These are phyloP conservation scores for Limonium bicolor DNA, from an alignment of 148 eudicot genomes.

Conservation along the genomic window DNA sequence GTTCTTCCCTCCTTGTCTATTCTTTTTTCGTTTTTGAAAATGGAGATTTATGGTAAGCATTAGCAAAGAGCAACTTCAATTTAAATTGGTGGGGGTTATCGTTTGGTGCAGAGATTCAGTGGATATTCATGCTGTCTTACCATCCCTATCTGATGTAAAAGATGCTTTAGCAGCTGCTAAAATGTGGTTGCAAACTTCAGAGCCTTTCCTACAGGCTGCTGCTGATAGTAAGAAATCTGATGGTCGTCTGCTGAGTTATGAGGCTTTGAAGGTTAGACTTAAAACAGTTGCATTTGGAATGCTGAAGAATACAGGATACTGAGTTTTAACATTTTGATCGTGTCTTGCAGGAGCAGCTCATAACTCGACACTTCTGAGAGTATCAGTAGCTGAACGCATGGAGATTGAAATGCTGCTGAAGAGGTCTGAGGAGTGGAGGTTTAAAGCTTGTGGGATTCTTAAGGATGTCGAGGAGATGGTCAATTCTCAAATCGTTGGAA, in stretches of 20 bases:
- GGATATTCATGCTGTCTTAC: conserved; percentile 45
- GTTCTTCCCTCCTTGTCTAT: background rate
- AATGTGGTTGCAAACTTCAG: conserved; percentile 37
- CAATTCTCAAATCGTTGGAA: conserved; percentile 14
- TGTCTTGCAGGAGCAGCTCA: conserved; percentile 50
- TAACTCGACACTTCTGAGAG: conserved; percentile 43
- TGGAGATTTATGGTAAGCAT: too few species aligned
- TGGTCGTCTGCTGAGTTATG: conserved; percentile 36
- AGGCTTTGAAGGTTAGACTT: conserved; percentile 51
- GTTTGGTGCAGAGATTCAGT: conserved; percentile 68
- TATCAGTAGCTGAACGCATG: conserved; percentile 35
- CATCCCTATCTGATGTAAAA: conserved; percentile 50
- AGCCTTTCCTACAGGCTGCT: too few species aligned
- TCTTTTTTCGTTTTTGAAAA: background rate
- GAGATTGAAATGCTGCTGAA: conserved; percentile 39
- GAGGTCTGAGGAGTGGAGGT: conserved; percentile 50
- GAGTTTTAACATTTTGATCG: conserved; percentile 5
- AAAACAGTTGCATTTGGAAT: background rate
- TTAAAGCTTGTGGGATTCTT: conserved; percentile 36
- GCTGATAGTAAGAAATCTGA: conserved; percentile 10
- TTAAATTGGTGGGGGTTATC: too few species aligned
- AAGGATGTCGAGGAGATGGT: conserved; percentile 31
- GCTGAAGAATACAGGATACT: background rate
- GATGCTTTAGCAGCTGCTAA: conserved; percentile 50
- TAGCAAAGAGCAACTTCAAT: too few species aligned